phyloP scores from a whole-genome alignment of 1,284 basidiomycete species.

The Salmacisia buchloeana region DNA sequence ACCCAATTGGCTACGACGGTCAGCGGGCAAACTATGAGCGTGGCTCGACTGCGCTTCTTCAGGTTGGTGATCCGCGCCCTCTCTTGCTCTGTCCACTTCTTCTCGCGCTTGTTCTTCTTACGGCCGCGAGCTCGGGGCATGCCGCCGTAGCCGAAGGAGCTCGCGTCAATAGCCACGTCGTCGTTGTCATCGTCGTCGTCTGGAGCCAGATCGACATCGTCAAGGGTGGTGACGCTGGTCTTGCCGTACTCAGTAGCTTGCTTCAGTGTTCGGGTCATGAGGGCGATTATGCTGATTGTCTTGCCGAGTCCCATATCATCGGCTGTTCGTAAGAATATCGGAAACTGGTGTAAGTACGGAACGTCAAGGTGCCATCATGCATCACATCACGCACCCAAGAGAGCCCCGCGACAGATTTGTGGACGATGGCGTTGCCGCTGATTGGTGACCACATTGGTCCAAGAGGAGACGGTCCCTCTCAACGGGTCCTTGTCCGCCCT shows the following conservation, averaged over 20 bases:
- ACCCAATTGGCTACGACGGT: slow-evolving; percentile 93
- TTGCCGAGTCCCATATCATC: slow-evolving; percentile 85
- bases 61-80: slow-evolving; percentile 32
- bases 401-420: slow-evolving; percentile 74
- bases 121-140: slow-evolving; percentile 40
- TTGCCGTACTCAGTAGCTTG: slow-evolving; percentile 68
- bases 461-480: slow-evolving; percentile 22
- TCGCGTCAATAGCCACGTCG: slow-evolving; percentile 7
- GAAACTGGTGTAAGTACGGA: not conserved
- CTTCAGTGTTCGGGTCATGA: slow-evolving; percentile 76
- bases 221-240: slow-evolving; percentile 1
- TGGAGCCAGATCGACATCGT: slow-evolving; percentile 8
- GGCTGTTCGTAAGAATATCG: slow-evolving; percentile 24
- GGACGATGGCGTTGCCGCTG: slow-evolving; percentile 63
- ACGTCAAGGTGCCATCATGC: not conserved
- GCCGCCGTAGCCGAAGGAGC: slow-evolving; percentile 9
- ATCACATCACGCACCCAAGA: slow-evolving; percentile 55
- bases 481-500: slow-evolving; percentile 60
- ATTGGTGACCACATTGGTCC: slow-evolving; percentile 71
- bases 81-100: slow-evolving; percentile 45
- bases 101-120: slow-evolving; percentile 61
- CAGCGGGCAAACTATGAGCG: slow-evolving; percentile 91
- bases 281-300: slow-evolving; percentile 83
- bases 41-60: slow-evolving; percentile 66
- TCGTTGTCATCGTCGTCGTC: slow-evolving; percentile 14